These are phyloP conservation scores for Lachnellula suecica DNA, from an alignment of 2,329 filamentous ascomycete genomes.

Conservation along the genomic window DNA sequence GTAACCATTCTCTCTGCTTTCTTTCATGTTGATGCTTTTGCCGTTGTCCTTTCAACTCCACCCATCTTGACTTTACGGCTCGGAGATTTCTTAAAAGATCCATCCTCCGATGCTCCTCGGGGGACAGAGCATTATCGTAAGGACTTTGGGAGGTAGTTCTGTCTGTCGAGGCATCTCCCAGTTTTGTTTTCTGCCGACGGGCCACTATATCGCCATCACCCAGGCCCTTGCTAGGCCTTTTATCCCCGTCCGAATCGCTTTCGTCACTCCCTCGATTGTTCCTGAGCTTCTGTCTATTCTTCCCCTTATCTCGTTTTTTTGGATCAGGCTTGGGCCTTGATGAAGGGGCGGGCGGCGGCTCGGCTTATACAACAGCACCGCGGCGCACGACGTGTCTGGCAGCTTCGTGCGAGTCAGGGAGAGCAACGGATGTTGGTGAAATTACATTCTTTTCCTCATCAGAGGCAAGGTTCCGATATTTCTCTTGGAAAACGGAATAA, in stretches of 20 bases:
- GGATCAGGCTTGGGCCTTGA: background rate
- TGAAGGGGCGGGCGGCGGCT: background rate
- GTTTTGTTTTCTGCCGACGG: background rate
- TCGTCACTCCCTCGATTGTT: background rate
- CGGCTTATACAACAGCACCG: background rate
- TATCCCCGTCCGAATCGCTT: slow-evolving; percentile 3
- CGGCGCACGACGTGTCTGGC: background rate
- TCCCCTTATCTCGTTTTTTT: background rate
- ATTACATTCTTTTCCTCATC: background rate
- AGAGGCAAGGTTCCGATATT: background rate
- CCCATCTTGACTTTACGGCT: background rate
- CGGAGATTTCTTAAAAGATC: background rate
- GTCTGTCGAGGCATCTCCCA: background rate
- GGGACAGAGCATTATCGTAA: background rate
- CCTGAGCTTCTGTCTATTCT: background rate
- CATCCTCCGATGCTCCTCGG: background rate
- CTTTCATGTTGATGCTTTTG: background rate
- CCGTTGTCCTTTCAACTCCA: background rate
- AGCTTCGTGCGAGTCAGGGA: background rate
- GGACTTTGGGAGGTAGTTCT: background rate
- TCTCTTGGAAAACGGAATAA: background rate
- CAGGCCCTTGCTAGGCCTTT: background rate
- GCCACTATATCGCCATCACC: background rate
- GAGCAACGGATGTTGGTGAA: background rate
- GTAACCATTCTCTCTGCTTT: background rate